A percentile compares a stretch with the other conserved stretches of the same genome.
phyloP scores from a whole-genome alignment of 768 basidiomycete genomes.

The Suillus fuscotomentosus region DNA sequence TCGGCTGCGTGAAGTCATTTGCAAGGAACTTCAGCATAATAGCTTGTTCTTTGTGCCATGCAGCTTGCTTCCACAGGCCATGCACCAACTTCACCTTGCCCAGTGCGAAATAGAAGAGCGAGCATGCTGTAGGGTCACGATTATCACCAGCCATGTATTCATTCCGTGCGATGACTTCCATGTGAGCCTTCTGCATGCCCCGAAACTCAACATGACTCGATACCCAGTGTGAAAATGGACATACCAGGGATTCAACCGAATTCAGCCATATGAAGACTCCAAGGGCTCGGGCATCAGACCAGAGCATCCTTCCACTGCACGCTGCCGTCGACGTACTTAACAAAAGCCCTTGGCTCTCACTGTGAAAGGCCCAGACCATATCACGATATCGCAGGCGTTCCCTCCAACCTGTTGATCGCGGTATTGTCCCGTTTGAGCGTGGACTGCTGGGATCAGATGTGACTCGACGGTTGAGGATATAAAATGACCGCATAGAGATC shows the following conservation, averaged over 20 bases:
- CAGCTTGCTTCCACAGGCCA: conserved; percentile 93
- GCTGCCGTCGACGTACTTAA: conserved; percentile 66
- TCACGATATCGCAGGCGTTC: conserved; percentile 89
- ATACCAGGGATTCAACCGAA: conserved; percentile 74
- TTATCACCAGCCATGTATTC: conserved; percentile 87
- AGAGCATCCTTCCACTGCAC: conserved; percentile 84
- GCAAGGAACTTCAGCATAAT: conserved; percentile 89
- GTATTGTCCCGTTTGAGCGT: conserved; percentile 38
- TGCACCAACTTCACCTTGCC: conserved; percentile 91
- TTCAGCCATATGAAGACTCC: conserved; percentile 89
- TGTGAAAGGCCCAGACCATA: conserved; percentile 96
- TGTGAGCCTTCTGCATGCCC: conserved; percentile 62
- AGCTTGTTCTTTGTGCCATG: conserved; percentile 87
- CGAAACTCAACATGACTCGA: not conserved
- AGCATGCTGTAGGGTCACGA: conserved; percentile 87
- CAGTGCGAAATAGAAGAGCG: conserved; percentile 92
- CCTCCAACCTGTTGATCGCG: conserved; percentile 54
- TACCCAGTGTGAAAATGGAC: conserved; percentile 22
- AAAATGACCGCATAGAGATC: conserved; percentile 89
- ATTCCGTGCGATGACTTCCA: conserved; percentile 89
- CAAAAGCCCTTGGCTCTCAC: conserved; percentile 88
- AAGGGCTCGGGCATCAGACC: conserved; percentile 84
- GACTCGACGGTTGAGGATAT: conserved; percentile 71
- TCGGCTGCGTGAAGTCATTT: conserved; percentile 81
- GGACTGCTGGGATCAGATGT: conserved; percentile 49